These are phyloP conservation scores for Penicillium verrucosum DNA, from an alignment of 2,329 filamentous ascomycete genomes.

Conservation along the genomic window DNA sequence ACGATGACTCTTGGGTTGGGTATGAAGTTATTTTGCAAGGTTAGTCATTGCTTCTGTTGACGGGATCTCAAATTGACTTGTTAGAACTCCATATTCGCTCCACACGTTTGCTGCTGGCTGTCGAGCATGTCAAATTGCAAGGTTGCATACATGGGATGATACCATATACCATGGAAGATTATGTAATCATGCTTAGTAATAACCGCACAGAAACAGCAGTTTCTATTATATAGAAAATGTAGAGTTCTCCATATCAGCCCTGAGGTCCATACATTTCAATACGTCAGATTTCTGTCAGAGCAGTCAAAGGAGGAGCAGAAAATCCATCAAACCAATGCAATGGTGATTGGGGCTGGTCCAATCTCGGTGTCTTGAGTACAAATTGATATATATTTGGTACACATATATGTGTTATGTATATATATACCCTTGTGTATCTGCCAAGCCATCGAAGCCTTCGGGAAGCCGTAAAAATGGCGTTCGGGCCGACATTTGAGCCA, in stretches of 20 bases:
- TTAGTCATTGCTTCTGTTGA: slow-evolving; percentile 37
- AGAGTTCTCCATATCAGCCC: too few relatives aligned
- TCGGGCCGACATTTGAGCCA: not conserved
- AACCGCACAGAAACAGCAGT: too few relatives aligned
- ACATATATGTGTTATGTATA: too few relatives aligned
- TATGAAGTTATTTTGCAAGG: slow-evolving; percentile 72
- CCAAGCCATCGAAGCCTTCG: slow-evolving; percentile 4
- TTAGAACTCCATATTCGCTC: slow-evolving; percentile 66
- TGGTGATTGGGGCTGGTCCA: slow-evolving; percentile 42
- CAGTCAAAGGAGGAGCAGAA: slow-evolving; percentile 60
- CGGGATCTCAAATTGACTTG: not conserved
- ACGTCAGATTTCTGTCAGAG: too few relatives aligned
- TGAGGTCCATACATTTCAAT: too few relatives aligned
- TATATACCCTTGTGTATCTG: not conserved
- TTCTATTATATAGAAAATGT: too few relatives aligned
- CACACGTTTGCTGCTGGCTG: slow-evolving; percentile 59
- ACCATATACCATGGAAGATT: too few relatives aligned
- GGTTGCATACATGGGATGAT: too few relatives aligned
- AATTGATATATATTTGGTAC: not conserved
- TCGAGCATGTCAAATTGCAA: too few relatives aligned
- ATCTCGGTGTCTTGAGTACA: not conserved
- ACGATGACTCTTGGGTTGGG: slow-evolving; percentile 61
- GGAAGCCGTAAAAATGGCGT: not conserved
- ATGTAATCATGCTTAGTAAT: too few relatives aligned
- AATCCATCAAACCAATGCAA: slow-evolving; percentile 57